These are phyloP conservation scores for Picea abies DNA, from an alignment of 83 land plant genomes.

Conservation along the genomic window DNA sequence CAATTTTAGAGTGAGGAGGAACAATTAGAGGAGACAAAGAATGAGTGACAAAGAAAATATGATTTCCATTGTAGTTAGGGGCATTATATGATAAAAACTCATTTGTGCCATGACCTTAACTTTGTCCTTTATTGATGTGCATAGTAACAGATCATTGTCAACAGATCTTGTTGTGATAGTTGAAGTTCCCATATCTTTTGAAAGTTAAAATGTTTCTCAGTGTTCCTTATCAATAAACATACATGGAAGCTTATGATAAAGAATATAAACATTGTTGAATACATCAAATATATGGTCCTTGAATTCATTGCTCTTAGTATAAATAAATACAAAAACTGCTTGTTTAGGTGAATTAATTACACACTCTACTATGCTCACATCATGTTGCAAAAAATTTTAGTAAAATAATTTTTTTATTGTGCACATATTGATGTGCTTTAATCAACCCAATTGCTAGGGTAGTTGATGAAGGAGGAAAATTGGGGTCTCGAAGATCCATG, in stretches of 20 bases:
- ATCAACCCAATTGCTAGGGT: too few relatives aligned
- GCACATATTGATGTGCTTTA: conserved; percentile 76
- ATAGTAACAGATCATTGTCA: conserved; percentile 60
- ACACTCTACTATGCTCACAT: conserved; percentile 78
- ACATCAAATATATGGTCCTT: conserved; percentile 98
- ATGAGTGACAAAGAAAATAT: conserved; percentile 18
- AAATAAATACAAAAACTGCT: conserved; percentile 97
- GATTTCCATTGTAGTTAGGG: conserved; percentile 40
- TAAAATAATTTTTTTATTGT: conserved; percentile 92
- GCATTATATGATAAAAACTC: conserved; percentile 70
- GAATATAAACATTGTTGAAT: conserved; percentile 89
- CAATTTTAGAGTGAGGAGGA: conserved; percentile 24
- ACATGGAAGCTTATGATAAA: conserved; percentile 92
- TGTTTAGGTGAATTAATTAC: conserved; percentile 97
- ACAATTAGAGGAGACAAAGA: conserved; percentile 25
- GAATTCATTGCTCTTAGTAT: conserved; percentile 90
- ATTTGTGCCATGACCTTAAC: conserved; percentile 40
- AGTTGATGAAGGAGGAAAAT: too few relatives aligned
- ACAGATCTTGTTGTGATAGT: conserved; percentile 46
- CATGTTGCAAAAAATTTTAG: conserved; percentile 83
- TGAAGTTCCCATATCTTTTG: conserved; percentile 69
- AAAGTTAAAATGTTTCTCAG: conserved; percentile 79
- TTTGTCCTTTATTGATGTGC: conserved; percentile 82
- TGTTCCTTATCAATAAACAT: conserved; percentile 98
- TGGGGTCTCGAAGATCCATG: too few relatives aligned